Conservation (phyloP, 768 basidiomycete species). For the Roridomyces roridus region DNA sequence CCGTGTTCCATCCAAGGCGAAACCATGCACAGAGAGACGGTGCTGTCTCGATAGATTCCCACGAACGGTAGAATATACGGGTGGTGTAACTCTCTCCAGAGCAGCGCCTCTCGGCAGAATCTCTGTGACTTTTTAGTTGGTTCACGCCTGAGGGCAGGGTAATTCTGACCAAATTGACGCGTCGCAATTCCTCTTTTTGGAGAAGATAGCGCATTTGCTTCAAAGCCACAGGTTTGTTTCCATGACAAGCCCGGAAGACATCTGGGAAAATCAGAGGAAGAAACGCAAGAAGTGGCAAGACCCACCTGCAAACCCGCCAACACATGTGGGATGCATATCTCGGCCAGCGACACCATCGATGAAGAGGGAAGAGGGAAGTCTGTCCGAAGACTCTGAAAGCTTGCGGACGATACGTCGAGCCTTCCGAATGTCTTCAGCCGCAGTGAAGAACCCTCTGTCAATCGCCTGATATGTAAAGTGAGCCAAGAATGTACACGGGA, state of each 20-base stretch:
- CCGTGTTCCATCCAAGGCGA: slow-evolving; percentile 12
- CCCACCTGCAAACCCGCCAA: background rate
- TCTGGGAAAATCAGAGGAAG: background rate
- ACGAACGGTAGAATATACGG: slow-evolving; percentile 7
- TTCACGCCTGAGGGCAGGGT: no score
- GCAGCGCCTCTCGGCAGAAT: background rate
- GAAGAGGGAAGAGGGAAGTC: slow-evolving; percentile 1
- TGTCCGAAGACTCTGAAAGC: background rate
- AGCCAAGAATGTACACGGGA: background rate
- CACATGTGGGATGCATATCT: background rate
- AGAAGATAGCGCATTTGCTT: background rate
- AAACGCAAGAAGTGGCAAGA: no score
- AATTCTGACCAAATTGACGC: background rate
- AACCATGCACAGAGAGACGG: background rate
- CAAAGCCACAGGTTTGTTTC: background rate
- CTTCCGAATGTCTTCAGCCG: background rate
- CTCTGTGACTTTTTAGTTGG: background rate
- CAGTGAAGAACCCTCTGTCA: background rate
- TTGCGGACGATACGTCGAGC: slow-evolving; percentile 5
- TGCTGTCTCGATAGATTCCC: background rate
- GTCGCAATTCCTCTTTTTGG: background rate
- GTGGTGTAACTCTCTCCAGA: slow-evolving; percentile 4
- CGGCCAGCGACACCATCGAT: background rate
- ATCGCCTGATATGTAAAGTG: background rate
- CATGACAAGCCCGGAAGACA: background rate